Conservation (phyloP, 2,329 filamentous ascomycete genomes). For the Fusarium metavorans region DNA sequence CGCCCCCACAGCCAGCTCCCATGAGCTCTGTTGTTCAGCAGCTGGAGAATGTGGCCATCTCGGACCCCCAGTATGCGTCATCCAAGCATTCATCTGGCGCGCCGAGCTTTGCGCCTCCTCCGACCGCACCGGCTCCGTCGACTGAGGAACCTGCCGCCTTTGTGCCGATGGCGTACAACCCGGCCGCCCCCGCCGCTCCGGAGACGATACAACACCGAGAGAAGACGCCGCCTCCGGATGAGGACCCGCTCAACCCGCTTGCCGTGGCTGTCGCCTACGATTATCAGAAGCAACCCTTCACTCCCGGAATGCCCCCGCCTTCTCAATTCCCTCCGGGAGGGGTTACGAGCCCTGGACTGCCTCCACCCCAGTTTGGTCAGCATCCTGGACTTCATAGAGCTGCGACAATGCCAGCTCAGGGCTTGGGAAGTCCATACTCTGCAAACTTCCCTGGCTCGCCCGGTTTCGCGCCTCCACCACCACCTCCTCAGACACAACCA, state of each 20-base stretch:
- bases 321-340: constrained; percentile 58
- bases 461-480: constrained; percentile 54
- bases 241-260: constrained; percentile 69
- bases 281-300: constrained; percentile 65
- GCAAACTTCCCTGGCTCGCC: constrained; percentile 60
- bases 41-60: constrained; percentile 78
- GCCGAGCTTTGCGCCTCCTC: constrained; percentile 39
- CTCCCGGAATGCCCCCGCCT: constrained; percentile 63
- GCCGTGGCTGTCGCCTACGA: constrained; percentile 69
- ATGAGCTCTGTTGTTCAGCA: constrained; percentile 80
- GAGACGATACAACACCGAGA: constrained; percentile 79
- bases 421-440: constrained; percentile 59
- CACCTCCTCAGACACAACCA: constrained; percentile 46
- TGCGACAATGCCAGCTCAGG: constrained; percentile 62
- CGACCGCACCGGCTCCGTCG: constrained; percentile 35
- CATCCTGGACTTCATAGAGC: constrained; percentile 63
- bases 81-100: constrained; percentile 34
- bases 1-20: constrained; percentile 59
- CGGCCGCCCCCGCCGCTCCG: constrained; percentile 80
- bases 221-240: constrained; percentile 83
- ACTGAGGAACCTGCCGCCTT: constrained; percentile 55
- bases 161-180: constrained; percentile 80
- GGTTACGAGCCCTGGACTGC: constrained; percentile 55
- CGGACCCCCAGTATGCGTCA: constrained; percentile 63
- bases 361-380: constrained; percentile 58